Evolutionary conservation across 225 moss, liverwort and hornwort genomes (phyloP), one percentile per base, ranked within the genome.

Genomic region (Bryum argenteum): DNA sequence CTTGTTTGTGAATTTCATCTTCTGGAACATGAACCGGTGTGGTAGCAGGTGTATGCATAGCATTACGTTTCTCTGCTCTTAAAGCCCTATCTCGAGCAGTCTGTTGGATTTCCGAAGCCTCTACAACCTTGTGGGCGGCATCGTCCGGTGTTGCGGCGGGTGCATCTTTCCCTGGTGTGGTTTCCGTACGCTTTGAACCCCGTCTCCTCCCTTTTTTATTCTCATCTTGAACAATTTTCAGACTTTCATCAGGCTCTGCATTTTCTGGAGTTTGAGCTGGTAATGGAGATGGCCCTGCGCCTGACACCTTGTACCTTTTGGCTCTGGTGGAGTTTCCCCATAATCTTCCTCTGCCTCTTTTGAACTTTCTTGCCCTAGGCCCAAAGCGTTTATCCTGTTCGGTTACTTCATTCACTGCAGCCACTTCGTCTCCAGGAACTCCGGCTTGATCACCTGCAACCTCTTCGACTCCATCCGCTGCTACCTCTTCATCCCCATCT

Each of bases 311-410:
- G n/a, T 39, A 39, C 53, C 63, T 79, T 72, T 82, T 77, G 67
- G 2, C 62, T 71, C 79, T 52, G 47, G 22, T 80, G 22, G 33
- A 74, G 77, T 13, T 48, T 66, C 73, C 70, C 12, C 24, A 38
- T 22, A 63, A 76, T 69, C 69, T 70, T 74, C 77, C 77, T 53
- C 77, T 71, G 54, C 77, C 73, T 66, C 74, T 73, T 66, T 63
- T 66, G 13, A 9, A 70, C 65, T 63, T 71, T 58, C 71, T 66
- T 58, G 55, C 44, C 38, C 71, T 63, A 39, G 58, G 42, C 57
- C 13, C 22, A 14, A 57, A 45, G 65, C 16, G 16, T 24, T 65
- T 73, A 54, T 61, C 76, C 69, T 55, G 72, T 55, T 79, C 76
- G 60, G 47, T 12, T 41, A 73, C 72, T 69, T 76, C 72, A 72